Conservation (phyloP, 1,139 yeast species). For the Candida sojae region DNA sequence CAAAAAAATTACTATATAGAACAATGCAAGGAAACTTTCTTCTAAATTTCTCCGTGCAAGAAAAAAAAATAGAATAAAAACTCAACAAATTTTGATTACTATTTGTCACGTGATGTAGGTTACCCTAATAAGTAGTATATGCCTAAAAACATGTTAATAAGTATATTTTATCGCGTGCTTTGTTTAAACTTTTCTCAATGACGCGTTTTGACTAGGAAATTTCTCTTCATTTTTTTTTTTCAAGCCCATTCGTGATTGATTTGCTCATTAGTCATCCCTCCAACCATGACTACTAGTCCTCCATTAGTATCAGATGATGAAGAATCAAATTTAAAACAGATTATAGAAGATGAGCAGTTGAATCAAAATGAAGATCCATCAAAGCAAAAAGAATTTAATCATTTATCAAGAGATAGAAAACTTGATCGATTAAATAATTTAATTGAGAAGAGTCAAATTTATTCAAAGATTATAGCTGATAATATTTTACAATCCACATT, state of each 20-base stretch:
- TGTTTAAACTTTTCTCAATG: not conserved
- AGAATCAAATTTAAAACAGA: constrained; percentile 6
- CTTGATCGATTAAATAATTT: constrained; percentile 65
- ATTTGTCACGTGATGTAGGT: not conserved
- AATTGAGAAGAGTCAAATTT: constrained; percentile 81
- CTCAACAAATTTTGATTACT: not conserved
- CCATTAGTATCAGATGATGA: constrained; percentile 7
- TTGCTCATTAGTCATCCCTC: not conserved
- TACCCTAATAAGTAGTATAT: not conserved
- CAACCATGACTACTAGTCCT: constrained; percentile 8
- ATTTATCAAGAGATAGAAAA: constrained; percentile 44
- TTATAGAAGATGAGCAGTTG: constrained; percentile 2
- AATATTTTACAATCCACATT: constrained; percentile 57
- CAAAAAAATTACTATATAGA: not conserved
- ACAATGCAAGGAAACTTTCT: not conserved
- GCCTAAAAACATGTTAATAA: not conserved
- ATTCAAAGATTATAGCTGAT: constrained; percentile 80
- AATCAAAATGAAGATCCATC: constrained; percentile 17
- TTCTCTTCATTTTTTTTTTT: not conserved
- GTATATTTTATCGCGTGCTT: not conserved
- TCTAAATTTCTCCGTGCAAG: not conserved
- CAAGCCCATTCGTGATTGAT: not conserved
- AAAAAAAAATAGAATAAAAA: not conserved
- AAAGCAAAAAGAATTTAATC: constrained; percentile 41
- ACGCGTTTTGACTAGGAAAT: not conserved